These are phyloP conservation scores for Cyclotella atomus DNA, from an alignment of 108 stramenopile genomes.

Conservation along the genomic window DNA sequence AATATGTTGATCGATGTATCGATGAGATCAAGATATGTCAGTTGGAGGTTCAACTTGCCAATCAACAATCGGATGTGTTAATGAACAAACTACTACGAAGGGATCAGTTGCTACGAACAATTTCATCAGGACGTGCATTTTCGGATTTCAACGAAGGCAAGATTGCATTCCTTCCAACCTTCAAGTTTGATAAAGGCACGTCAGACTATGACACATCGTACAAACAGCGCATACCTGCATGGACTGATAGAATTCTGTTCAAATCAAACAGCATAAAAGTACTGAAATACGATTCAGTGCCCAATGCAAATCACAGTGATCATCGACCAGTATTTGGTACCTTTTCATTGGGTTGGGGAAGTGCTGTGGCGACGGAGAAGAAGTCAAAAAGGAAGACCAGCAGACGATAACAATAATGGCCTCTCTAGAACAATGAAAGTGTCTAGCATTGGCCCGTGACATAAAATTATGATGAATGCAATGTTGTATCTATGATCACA, in stretches of 20 bases:
- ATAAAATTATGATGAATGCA: too few species aligned
- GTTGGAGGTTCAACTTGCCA: neutral
- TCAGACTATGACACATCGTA: conserved; percentile 80
- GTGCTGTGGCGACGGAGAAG: neutral
- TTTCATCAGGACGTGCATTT: conserved; percentile 73
- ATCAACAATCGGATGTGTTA: conserved; percentile 24
- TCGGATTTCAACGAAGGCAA: conserved; percentile 77
- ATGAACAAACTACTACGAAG: conserved; percentile 57
- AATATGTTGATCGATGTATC: conserved; percentile 60
- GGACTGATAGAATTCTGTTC: conserved; percentile 89
- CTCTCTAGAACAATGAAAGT: neutral
- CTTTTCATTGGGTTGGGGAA: conserved; percentile 51
- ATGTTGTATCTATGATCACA: too few species aligned
- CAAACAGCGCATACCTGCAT: conserved; percentile 89
- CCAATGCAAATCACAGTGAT: conserved; percentile 71
- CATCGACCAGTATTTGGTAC: conserved; percentile 86
- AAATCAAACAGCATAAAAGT: conserved; percentile 70
- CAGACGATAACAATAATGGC: neutral
- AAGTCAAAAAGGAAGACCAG: neutral
- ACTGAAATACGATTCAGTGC: conserved; percentile 64
- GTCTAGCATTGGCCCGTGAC: too few species aligned
- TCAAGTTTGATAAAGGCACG: conserved; percentile 89
- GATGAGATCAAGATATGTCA: conserved; percentile 38
- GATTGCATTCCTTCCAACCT: conserved; percentile 83
- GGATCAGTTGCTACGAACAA: conserved; percentile 75